Conservation (phyloP, 2,329 filamentous ascomycete species). For the Arthrinium phaeospermum region DNA sequence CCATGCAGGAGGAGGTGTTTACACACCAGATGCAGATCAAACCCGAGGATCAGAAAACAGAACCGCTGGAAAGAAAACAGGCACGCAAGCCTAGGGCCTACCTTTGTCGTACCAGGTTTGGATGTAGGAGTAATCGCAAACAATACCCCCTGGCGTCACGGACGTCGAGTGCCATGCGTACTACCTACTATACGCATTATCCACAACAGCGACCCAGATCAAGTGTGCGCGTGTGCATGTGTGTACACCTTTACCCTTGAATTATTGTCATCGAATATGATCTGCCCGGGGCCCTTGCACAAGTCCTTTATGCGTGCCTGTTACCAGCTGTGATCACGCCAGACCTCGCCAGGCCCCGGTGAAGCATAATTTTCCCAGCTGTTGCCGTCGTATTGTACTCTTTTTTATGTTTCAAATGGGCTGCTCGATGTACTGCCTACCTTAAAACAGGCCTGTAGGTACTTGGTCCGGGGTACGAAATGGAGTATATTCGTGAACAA, state of each 20-base stretch:
- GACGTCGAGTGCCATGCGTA: background rate
- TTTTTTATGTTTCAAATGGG: no score
- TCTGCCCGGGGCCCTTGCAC: no score
- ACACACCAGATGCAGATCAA: slow-evolving; percentile 18
- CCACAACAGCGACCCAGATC: background rate
- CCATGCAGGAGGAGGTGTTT: slow-evolving; percentile 14
- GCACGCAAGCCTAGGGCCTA: background rate
- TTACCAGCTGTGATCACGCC: no score
- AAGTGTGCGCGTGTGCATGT: background rate
- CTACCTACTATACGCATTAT: background rate
- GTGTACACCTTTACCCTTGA: background rate
- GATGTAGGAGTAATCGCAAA: slow-evolving; percentile 9
- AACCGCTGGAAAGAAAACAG: slow-evolving; percentile 10
- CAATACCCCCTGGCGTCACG: slow-evolving; percentile 1
- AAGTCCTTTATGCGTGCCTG: no score
- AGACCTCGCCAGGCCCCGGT: no score
- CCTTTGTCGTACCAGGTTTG: background rate
- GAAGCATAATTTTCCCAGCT: no score
- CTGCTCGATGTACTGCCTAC: no score
- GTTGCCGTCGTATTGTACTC: no score
- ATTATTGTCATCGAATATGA: no score
- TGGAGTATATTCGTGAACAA: no score
- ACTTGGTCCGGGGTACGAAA: no score
- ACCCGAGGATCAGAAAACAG: slow-evolving; percentile 16
- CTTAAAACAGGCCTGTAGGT: no score